A percentile compares a stretch with the other conserved stretches of the same genome.
Evolutionary conservation across 495 filamentous ascomycete species (phyloP).

Genomic region (Penicillium egyptiacum): DNA sequence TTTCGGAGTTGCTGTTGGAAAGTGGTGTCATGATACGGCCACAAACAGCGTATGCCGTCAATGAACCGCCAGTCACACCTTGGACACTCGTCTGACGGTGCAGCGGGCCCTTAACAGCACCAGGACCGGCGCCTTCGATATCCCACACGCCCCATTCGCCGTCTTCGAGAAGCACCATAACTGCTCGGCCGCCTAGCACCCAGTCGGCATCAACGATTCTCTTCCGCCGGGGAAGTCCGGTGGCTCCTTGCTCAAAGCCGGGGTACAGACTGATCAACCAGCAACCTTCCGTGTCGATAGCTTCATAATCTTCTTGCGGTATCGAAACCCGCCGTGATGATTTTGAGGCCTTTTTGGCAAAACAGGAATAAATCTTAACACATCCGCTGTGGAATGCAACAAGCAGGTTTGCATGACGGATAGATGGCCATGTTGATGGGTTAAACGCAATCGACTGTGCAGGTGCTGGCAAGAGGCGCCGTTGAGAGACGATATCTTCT

Average conservation of each 20-base stretch:
- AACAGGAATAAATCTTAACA: slow-evolving; percentile 64
- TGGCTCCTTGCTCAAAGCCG: slow-evolving; percentile 53
- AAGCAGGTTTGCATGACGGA: slow-evolving; percentile 61
- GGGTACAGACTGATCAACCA: slow-evolving; percentile 73
- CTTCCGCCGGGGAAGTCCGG: slow-evolving; percentile 59
- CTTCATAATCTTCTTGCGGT: slow-evolving; percentile 34
- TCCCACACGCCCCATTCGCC: slow-evolving; percentile 97
- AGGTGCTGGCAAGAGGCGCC: slow-evolving; percentile 62
- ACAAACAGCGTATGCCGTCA: slow-evolving; percentile 65
- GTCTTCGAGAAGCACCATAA: slow-evolving; percentile 75
- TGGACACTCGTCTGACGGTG: slow-evolving; percentile 55
- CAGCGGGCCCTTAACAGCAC: slow-evolving; percentile 49
- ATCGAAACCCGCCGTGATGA: slow-evolving; percentile 26
- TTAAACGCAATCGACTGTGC: slow-evolving; percentile 73
- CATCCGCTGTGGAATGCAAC: slow-evolving; percentile 65
- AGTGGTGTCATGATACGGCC: slow-evolving; percentile 60
- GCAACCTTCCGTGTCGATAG: slow-evolving; percentile 40
- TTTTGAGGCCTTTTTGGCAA: slow-evolving; percentile 31
- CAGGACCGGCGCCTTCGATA: slow-evolving; percentile 65
- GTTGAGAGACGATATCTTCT: slow-evolving; percentile 57
- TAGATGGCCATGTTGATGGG: slow-evolving; percentile 58
- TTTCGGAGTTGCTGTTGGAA: slow-evolving; percentile 32
- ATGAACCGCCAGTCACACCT: slow-evolving; percentile 62
- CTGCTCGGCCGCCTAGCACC: slow-evolving; percentile 74
- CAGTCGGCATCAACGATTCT: slow-evolving; percentile 78